Conservation (phyloP, 148 eudicot genomes). For the Amaranthus hypochondriacus region DNA sequence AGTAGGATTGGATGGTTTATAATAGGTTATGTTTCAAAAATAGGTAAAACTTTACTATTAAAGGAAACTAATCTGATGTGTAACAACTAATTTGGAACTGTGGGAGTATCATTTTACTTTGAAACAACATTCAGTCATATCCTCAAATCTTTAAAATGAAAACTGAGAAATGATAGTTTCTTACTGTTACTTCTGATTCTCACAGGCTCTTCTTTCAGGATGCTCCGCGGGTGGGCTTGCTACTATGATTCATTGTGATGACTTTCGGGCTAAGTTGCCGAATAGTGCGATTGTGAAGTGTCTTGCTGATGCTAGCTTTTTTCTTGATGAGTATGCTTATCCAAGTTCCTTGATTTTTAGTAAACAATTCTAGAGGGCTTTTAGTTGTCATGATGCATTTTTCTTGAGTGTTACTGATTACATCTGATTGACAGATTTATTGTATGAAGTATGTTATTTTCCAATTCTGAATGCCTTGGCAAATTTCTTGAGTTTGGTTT, state of each 20-base stretch:
- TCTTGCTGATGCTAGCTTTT: constrained; percentile 90
- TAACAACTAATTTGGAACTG: too few relatives aligned
- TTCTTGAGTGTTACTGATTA: background rate
- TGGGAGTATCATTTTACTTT: background rate
- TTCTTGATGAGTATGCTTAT: constrained; percentile 66
- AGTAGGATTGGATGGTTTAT: too few relatives aligned
- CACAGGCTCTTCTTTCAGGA: constrained; percentile 98
- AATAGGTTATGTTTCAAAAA: too few relatives aligned
- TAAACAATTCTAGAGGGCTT: background rate
- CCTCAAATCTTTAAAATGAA: background rate
- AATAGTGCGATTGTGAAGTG: constrained; percentile 70
- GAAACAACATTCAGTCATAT: background rate
- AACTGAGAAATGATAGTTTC: constrained; percentile 9
- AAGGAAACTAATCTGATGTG: too few relatives aligned
- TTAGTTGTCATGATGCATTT: background rate
- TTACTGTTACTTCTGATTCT: constrained; percentile 36
- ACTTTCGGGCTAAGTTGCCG: constrained; percentile 58
- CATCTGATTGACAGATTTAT: too few relatives aligned
- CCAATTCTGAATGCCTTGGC: too few relatives aligned
- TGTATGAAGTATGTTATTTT: too few relatives aligned
- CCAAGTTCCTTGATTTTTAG: background rate
- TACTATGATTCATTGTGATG: constrained; percentile 87
- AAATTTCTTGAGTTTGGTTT: too few relatives aligned
- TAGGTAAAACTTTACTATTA: too few relatives aligned
- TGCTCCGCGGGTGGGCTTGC: constrained; percentile 99